These are phyloP conservation scores for Casuarina glauca DNA, from an alignment of 306 rosid species.

Conservation along the genomic window DNA sequence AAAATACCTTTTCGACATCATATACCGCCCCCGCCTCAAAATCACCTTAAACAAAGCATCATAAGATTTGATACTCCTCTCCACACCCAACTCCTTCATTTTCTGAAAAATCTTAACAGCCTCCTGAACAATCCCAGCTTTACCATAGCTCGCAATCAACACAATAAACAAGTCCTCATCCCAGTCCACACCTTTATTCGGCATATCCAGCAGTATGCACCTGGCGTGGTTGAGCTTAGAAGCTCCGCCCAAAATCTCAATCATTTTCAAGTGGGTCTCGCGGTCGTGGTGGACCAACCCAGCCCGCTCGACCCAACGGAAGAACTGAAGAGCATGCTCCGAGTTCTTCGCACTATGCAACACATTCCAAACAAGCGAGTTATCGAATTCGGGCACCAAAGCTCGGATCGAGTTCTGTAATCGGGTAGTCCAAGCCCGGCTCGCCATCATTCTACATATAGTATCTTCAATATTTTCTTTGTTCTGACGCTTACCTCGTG, in stretches of 20 bases:
- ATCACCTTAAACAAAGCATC: slow-evolving; percentile 80
- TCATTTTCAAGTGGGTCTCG: slow-evolving; percentile 70
- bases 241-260: slow-evolving; percentile 68
- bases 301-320: slow-evolving; percentile 85
- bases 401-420: slow-evolving; percentile 75
- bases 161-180: slow-evolving; percentile 72
- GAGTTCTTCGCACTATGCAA: slow-evolving; percentile 60
- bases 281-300: slow-evolving; percentile 66
- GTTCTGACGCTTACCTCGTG: slow-evolving; percentile 42
- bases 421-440: slow-evolving; percentile 93
- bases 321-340: slow-evolving; percentile 81
- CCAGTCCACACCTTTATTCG: slow-evolving; percentile 45
- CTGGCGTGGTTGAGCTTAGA: slow-evolving; percentile 86
- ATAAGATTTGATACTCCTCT: slow-evolving; percentile 55
- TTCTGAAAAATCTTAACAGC: slow-evolving; percentile 76
- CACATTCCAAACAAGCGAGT: slow-evolving; percentile 67
- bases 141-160: slow-evolving; percentile 73
- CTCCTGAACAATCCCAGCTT: slow-evolving; percentile 85
- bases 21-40: slow-evolving; percentile 66
- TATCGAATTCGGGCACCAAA: slow-evolving; percentile 64
- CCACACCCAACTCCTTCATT: slow-evolving; percentile 67
- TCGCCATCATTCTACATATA: slow-evolving; percentile 73
- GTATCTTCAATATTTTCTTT: slow-evolving; percentile 51
- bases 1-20: slow-evolving; percentile 92
- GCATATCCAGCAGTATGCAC: slow-evolving; percentile 66